Evolutionary conservation across 176 grass and related monocot species (phyloP).

Genomic region (Eleusine indica): DNA sequence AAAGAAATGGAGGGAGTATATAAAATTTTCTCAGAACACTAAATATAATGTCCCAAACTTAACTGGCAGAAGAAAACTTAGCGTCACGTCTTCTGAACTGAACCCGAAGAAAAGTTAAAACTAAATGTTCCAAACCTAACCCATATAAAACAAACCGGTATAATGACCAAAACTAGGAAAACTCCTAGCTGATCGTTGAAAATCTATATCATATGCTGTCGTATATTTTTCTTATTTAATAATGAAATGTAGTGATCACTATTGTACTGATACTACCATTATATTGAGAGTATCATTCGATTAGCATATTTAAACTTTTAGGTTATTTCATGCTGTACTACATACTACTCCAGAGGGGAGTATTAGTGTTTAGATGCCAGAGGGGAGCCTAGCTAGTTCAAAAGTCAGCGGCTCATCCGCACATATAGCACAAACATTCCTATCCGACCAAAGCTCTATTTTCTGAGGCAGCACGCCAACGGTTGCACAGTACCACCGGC

Average conservation of each 20-base stretch:
- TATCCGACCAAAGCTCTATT: background rate
- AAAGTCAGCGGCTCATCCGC: background rate
- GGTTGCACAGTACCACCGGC: background rate
- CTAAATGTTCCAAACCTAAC: too few species aligned
- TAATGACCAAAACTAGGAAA: too few species aligned
- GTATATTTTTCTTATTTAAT: background rate
- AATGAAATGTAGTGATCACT: background rate
- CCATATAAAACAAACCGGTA: too few species aligned
- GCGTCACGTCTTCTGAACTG: too few species aligned
- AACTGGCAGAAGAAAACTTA: too few species aligned
- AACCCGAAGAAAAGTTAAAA: too few species aligned
- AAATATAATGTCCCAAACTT: too few species aligned
- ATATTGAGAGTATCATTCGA: background rate
- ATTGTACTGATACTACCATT: background rate
- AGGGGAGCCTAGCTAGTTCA: background rate
- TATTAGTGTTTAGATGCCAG: background rate
- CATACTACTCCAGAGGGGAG: too few species aligned
- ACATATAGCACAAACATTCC: background rate
- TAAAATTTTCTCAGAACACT: too few species aligned
- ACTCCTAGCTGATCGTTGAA: too few species aligned
- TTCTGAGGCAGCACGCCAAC: background rate
- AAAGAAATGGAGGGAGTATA: too few species aligned
- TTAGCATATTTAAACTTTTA: background rate
- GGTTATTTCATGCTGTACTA: background rate
- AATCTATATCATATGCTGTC: too few species aligned